phyloP scores from a whole-genome alignment of 1,284 basidiomycete genomes.

The Anthracocystis setariae region DNA sequence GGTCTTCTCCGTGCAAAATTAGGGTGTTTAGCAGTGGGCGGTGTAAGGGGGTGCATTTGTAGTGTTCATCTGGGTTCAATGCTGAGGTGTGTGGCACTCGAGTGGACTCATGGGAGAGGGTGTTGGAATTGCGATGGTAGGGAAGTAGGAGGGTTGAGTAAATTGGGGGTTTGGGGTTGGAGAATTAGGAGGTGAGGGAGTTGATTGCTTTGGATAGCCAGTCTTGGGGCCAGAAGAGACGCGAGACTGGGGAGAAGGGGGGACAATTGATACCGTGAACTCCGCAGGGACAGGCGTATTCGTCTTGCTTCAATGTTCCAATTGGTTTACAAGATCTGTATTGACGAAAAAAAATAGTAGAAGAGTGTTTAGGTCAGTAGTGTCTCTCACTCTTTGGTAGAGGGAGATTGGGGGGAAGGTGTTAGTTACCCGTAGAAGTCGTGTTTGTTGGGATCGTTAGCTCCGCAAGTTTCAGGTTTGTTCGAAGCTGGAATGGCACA shows the following conservation, averaged over 20 bases:
- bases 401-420: background rate
- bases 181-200: too few species aligned
- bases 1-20: too few species aligned
- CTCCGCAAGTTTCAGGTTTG: conserved; percentile 24
- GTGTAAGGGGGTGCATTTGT: too few species aligned
- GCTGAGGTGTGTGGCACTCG: too few species aligned
- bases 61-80: too few species aligned
- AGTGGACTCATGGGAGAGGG: too few species aligned
- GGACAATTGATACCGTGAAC: conserved; percentile 28
- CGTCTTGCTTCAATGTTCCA: conserved; percentile 12
- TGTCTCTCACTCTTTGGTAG: too few species aligned
- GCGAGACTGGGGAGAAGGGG: background rate
- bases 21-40: too few species aligned
- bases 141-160: background rate
- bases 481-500: conserved; percentile 20
- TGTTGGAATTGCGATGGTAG: too few species aligned
- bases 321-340: conserved; percentile 28
- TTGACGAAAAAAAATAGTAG: background rate
- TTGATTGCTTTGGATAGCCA: too few species aligned
- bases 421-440: conserved; percentile 31
- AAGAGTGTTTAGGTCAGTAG: too few species aligned
- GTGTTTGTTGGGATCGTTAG: background rate
- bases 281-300: conserved; percentile 44
- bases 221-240: conserved; percentile 33
- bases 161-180: background rate